Evolutionary conservation across 108 stramenopile species (phyloP), one percentile per base, ranked within the genome.

Genomic region (Fragilariopsis cylindrus): DNA sequence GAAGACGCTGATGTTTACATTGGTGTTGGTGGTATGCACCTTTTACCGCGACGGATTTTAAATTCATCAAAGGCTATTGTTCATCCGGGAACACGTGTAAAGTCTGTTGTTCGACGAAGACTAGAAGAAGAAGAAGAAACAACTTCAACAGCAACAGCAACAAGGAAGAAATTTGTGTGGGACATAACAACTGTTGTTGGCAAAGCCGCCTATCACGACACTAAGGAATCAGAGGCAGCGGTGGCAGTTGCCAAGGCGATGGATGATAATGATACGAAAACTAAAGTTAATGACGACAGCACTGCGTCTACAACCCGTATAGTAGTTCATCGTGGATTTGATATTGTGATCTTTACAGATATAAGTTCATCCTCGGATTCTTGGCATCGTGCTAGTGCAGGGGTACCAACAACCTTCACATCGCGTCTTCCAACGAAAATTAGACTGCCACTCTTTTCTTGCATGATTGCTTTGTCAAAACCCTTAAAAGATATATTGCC

Each of bases 311-410:
- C 62, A 4, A 63, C 62, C 42, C 62, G 44, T n/a, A 45, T 63
- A 5, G 62, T 63, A 21, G 43, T 63, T 40, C 62, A 63, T 44
- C 43, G 43, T n/a, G 62, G 62, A 43, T 86, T 82, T 65, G 88
- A 89, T 75, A 86, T 79, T 7, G 80, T 89, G 12, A 63, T 89
- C 50, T 67, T 89, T n/a, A 89, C 88, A 1, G 88, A 89, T 64
- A 78, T 85, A 3, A 70, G 66, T 47, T 81, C 82, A 3, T 69
- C 82, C 0, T 87, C 83, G 55, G 86, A 73, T n/a, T 48, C 67
- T 18, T 89, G 88, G 88, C 88, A 89, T 44, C 76, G 88, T 47
- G 88, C 88, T 6, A 82, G 80, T 12, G 88, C 86, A 15, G 88
- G 88, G 12, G 76, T 89, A 9, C 88, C 88, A 3, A 75, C 78